Evolutionary conservation across 176 grass and related monocot species (phyloP).

Genomic region (Carex littledalei): DNA sequence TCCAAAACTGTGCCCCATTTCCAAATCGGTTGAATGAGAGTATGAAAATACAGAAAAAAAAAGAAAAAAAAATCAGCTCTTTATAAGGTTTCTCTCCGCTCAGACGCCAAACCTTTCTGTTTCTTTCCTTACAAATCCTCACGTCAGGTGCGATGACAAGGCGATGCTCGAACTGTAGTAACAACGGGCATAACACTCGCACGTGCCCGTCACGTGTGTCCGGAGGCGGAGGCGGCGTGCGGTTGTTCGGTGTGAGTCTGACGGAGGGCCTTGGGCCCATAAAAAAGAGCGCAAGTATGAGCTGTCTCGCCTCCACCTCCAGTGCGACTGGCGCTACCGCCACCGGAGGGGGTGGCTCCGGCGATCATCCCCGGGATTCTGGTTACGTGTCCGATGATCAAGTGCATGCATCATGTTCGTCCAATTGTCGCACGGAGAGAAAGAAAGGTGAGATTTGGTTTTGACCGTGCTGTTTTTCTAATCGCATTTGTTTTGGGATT

Average conservation of each 20-base stretch:
- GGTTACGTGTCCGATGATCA: slow-evolving; percentile 76
- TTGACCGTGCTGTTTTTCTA: background rate
- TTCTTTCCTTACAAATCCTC: background rate
- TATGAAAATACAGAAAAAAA: background rate
- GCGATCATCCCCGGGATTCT: slow-evolving; percentile 8
- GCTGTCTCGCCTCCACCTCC: slow-evolving; percentile 64
- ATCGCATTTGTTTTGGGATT: background rate
- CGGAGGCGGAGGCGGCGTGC: slow-evolving; percentile 32
- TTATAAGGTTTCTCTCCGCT: slow-evolving; percentile 4
- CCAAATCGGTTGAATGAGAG: background rate
- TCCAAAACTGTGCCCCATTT: background rate
- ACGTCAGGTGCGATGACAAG: slow-evolving; percentile 42
- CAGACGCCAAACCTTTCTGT: background rate
- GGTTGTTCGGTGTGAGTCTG: slow-evolving; percentile 77
- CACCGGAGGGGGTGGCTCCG: slow-evolving; percentile 12
- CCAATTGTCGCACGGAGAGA: slow-evolving; percentile 59
- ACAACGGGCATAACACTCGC: slow-evolving; percentile 94
- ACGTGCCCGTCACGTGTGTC: slow-evolving; percentile 54
- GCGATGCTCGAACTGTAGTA: slow-evolving; percentile 96
- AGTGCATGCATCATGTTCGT: slow-evolving; percentile 68
- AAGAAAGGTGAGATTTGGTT: slow-evolving; percentile 57
- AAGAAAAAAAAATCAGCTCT: background rate
- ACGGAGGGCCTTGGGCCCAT: slow-evolving; percentile 46
- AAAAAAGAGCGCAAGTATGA: slow-evolving; percentile 99
- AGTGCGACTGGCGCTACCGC: slow-evolving; percentile 25